Evolutionary conservation across 768 basidiomycete species (phyloP), one percentile per base, ranked within the genome.

Genomic region (Podaxis sp.): DNA sequence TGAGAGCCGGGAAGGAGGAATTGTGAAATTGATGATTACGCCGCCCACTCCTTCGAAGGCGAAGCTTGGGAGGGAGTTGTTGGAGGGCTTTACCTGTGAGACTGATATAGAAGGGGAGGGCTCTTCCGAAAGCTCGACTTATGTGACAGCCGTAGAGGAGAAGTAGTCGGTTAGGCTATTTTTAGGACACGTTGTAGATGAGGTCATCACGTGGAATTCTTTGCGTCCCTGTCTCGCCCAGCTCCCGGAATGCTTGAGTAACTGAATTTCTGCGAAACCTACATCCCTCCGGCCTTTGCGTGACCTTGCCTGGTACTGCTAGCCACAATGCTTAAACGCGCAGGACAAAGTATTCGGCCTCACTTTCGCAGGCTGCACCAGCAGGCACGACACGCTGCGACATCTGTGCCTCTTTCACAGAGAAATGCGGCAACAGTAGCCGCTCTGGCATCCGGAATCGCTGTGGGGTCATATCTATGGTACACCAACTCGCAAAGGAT

Each of bases 391-490:
- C 70, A 71, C 54, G 66, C 66, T 37, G 63, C 68, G 10, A 61
- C 66, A 37, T 65, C 69, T 28, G 58, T 65, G 41, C 71, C 41
- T 40, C 49, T 40, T 33, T 26, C 64, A 30, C 67, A 63, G 33
- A 51, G 67, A 36, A 66, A 66, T 53, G 64, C 58, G 40, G 57
- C 44, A 48, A 69, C 60, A 54, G 66, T 63, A 44, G 70, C 58
- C 53, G 67, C 64, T 44, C 64, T 71, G 3, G 73, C 74, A 0
- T 71, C 77, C 33, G 70, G 76, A 36, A 69, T 72, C 22, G 66
- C 76, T 24, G 73, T 72, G 49, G 79, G 75, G 4, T 75, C 75
- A 13, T 58, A 74, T 13, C 64, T 82, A 24, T 83, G 77, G 79
- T 79, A 79, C 67, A 64, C 74, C 22, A 72, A 72, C 30, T 67